Conservation (phyloP, 2,329 filamentous ascomycete species). For the Cryphonectria naterciae region DNA sequence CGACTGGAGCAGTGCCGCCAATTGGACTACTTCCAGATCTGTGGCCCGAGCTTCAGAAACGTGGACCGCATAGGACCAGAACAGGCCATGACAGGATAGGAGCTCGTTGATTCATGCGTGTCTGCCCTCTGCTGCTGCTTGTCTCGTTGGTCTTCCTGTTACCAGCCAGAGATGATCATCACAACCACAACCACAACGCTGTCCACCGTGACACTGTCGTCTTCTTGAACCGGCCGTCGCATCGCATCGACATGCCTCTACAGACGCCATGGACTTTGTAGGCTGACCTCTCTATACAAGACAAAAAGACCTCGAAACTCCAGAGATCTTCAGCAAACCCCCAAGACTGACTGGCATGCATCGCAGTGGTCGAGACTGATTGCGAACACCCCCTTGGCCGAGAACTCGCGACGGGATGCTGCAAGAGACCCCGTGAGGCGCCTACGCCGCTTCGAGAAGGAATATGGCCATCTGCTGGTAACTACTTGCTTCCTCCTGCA, state of each 20-base stretch:
- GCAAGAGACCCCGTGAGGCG: conserved; percentile 66
- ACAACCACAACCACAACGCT: not conserved
- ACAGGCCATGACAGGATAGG: not conserved
- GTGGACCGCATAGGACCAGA: conserved; percentile 5
- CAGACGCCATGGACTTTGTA: conserved; percentile 30
- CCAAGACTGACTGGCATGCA: conserved; percentile 23
- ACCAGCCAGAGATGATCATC: not conserved
- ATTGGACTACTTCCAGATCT: not conserved
- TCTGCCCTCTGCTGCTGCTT: not conserved
- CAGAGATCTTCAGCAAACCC: conserved; percentile 9
- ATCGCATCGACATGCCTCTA: conserved; percentile 29
- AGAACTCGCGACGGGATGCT: conserved; percentile 60
- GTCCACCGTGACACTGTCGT: not conserved
- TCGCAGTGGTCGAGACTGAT: conserved; percentile 69
- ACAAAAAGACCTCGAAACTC: not conserved
- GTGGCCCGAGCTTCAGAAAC: conserved; percentile 18
- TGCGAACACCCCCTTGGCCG: conserved; percentile 63
- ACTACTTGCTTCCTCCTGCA: not conserved
- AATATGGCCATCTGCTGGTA: conserved; percentile 66
- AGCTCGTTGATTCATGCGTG: conserved; percentile 12
- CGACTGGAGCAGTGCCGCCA: not conserved
- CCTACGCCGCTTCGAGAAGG: conserved; percentile 68
- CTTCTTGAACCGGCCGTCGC: conserved; percentile 11
- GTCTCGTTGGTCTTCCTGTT: not conserved
- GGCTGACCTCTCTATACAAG: conserved; percentile 4